Percentiles rank a stretch among this genome's conserved stretches.
Evolutionary conservation across 345 rosid species (phyloP).

Genomic region (Punica granatum): DNA sequence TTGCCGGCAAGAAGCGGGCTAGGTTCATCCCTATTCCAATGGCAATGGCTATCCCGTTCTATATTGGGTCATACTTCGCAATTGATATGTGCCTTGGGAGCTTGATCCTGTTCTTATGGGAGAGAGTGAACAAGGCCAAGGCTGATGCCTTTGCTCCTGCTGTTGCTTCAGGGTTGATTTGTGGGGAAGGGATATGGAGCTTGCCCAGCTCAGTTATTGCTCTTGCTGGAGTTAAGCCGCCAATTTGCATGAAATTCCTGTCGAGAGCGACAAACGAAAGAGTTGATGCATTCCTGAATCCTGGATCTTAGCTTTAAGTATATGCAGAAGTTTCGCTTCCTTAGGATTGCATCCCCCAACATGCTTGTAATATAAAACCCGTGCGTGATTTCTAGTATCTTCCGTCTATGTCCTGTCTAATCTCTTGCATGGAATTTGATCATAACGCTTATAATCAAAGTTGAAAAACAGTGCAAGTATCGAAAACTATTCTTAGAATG

Average conservation of each 20-base stretch:
- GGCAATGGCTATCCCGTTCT: slow-evolving; percentile 93
- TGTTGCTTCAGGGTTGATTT: slow-evolving; percentile 78
- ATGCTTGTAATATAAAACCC: neutral
- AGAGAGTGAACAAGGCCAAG: slow-evolving; percentile 42
- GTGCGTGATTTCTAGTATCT: too few relatives aligned
- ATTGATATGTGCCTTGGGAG: slow-evolving; percentile 85
- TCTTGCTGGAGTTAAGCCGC: slow-evolving; percentile 50
- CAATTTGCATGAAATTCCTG: slow-evolving; percentile 82
- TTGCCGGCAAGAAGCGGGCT: slow-evolving; percentile 26
- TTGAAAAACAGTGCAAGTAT: too few relatives aligned
- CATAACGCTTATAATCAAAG: too few relatives aligned
- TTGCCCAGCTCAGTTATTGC: slow-evolving; percentile 65
- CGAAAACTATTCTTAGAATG: too few relatives aligned
- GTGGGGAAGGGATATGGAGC: slow-evolving; percentile 80
- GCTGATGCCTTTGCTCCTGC: slow-evolving; percentile 71
- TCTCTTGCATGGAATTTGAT: too few relatives aligned
- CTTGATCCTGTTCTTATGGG: slow-evolving; percentile 65
- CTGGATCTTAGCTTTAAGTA: neutral
- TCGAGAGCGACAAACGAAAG: slow-evolving; percentile 36
- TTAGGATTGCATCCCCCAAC: neutral
- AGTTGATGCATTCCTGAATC: slow-evolving; percentile 39
- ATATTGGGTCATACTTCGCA: slow-evolving; percentile 68
- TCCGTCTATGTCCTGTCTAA: neutral
- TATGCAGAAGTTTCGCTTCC: neutral
- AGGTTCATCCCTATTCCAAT: slow-evolving; percentile 61